Evolutionary conservation across 2,329 filamentous ascomycete genomes (phyloP).

Genomic region (Paecilomyces niveus): DNA sequence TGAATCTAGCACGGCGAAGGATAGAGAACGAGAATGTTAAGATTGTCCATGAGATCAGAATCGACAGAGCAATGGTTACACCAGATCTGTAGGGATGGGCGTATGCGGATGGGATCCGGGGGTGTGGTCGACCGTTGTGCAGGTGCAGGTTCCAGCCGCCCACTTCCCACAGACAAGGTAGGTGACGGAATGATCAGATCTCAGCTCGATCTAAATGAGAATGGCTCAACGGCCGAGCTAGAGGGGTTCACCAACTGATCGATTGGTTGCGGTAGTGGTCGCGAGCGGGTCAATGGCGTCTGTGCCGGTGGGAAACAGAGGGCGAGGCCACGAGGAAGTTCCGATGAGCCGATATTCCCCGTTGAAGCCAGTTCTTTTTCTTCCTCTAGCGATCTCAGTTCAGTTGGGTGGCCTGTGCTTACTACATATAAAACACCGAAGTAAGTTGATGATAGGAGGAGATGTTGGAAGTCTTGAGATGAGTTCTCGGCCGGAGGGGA

Average conservation of each 20-base stretch:
- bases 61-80: neutral
- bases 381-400: neutral
- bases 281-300: neutral
- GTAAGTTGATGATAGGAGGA: neutral
- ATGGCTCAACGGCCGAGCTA: neutral
- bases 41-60: neutral
- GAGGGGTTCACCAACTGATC: neutral
- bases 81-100: neutral
- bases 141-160: neutral
- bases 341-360: neutral
- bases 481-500: neutral
- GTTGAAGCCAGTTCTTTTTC: neutral
- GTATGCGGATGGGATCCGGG: neutral
- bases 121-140: neutral
- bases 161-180: neutral
- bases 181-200: neutral
- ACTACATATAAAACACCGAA: neutral
- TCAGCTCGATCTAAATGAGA: neutral
- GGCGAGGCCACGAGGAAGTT: neutral
- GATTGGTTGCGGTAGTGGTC: neutral
- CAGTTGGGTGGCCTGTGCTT: neutral
- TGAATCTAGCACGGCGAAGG: neutral
- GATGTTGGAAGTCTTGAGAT: too few relatives aligned
- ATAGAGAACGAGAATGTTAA: neutral
- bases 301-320: neutral